phyloP scores from a whole-genome alignment of 1,284 basidiomycete genomes.

The Clitocybe nebularis region DNA sequence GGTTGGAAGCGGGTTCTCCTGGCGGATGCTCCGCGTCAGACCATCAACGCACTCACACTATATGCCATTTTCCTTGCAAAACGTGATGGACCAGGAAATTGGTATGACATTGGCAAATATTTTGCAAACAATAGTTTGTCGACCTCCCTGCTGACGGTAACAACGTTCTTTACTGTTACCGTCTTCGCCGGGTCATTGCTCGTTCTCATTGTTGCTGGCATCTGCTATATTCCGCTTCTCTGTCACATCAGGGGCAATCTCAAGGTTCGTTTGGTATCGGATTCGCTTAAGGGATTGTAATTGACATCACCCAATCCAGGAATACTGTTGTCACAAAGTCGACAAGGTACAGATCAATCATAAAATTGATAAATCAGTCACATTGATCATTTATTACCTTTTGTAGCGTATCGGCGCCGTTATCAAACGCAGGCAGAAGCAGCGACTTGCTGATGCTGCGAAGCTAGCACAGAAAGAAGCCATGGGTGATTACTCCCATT shows the following conservation, averaged over 20 bases:
- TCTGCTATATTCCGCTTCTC: conserved; percentile 90
- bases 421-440: conserved; percentile 88
- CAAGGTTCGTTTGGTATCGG: conserved; percentile 50
- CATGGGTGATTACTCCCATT: conserved; percentile 82
- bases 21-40: conserved; percentile 96
- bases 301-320: conserved; percentile 42
- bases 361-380: conserved; percentile 7
- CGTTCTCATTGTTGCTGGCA: conserved; percentile 77
- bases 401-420: conserved; percentile 84
- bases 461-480: conserved; percentile 90
- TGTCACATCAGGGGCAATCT: conserved; percentile 95
- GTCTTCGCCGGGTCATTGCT: conserved; percentile 85
- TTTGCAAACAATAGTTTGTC: conserved; percentile 67
- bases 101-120: conserved; percentile 69
- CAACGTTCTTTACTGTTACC: conserved; percentile 87
- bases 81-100: conserved; percentile 55
- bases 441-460: conserved; percentile 79
- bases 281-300: conserved; percentile 1
- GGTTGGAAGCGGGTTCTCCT: conserved; percentile 94
- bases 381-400: conserved; percentile 8
- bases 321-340: conserved; percentile 98
- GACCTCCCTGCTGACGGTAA: conserved; percentile 80
- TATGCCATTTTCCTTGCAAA: conserved; percentile 88
- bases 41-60: conserved; percentile 92
- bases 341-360: conserved; percentile 68